Evolutionary conservation across 2,329 filamentous ascomycete species (phyloP), one percentile per base, ranked within the genome.

Genomic region (Neofusicoccum sp.): DNA sequence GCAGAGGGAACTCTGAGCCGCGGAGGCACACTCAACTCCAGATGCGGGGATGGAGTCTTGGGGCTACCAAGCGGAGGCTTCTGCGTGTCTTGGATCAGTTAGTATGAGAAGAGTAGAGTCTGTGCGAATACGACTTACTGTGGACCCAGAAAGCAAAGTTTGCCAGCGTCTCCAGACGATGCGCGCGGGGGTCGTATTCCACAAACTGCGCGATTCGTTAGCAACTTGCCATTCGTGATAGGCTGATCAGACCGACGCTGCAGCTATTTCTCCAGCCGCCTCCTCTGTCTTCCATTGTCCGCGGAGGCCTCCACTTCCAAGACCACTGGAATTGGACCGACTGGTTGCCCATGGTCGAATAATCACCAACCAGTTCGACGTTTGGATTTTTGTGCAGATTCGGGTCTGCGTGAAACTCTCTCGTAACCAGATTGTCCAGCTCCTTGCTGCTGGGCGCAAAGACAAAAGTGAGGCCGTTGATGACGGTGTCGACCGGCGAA

Each of bases 311-410:
- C 93, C 94, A 99, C 81, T 90, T 95, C 95, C 95, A 99, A 6
- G 89, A 89, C 93, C 94, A 99, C 67, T 94, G 90, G 73, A 97
- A 97, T 37, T 92, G 88, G 34, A 96, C 89, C 1, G 92, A 94
- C 6, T 89, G 82, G 71, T 83, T 91, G n/a, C 94, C 93, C 36
- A 85, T 87, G 0, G 95, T 99, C 2, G 86, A 85, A 73, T 90
- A 97, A 75, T 97, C 93, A 3, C 95, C 95, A n/a, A 99, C 89
- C 48, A 98, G 84, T 71, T 96, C 90, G 43, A 99, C 95, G 73
- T 98, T 98, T 61, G 93, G 85, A 73, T 97, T 98, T 75, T 96
- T 98, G 81, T 99, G 95, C 62, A 99, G 82, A 73, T 99, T 99
- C 0, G 95, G 95, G 73, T 99, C 93, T 68, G 94, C 93, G 70